phyloP scores from a whole-genome alignment of 2,329 filamentous ascomycete genomes.

The Claviceps paspali region DNA sequence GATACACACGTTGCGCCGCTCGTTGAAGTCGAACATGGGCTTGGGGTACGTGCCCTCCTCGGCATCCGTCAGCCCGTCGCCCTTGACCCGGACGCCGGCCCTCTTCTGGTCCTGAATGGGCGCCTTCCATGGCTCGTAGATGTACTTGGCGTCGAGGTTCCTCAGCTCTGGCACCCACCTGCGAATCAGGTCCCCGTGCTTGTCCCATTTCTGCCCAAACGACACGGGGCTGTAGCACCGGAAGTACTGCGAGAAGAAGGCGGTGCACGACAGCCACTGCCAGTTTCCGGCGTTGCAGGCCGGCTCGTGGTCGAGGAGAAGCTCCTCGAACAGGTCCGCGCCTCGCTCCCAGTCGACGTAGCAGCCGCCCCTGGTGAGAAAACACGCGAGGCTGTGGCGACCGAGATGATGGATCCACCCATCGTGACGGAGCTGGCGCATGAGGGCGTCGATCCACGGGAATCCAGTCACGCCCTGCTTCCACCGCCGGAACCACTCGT shows the following conservation, averaged over 20 bases:
- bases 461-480: conserved; percentile 55
- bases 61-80: conserved; percentile 29
- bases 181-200: conserved; percentile 47
- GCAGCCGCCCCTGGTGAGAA: conserved; percentile 64
- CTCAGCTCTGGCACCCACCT: conserved; percentile 53
- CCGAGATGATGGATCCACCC: conserved; percentile 74
- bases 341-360: conserved; percentile 70
- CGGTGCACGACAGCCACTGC: conserved; percentile 64
- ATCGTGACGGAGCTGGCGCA: conserved; percentile 56
- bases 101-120: conserved; percentile 52
- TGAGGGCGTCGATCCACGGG: conserved; percentile 67
- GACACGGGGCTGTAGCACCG: conserved; percentile 55
- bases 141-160: conserved; percentile 48
- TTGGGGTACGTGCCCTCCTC: conserved; percentile 47
- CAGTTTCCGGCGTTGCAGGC: conserved; percentile 63
- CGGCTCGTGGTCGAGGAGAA: conserved; percentile 58
- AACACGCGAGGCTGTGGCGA: conserved; percentile 64
- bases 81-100: conserved; percentile 47
- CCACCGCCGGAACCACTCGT: conserved; percentile 55
- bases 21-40: conserved; percentile 62
- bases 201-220: conserved; percentile 65
- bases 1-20: conserved; percentile 46
- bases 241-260: conserved; percentile 60
- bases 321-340: conserved; percentile 63
- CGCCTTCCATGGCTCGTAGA: conserved; percentile 70